phyloP scores from a whole-genome alignment of 805 yeast species.

The Kuraishia borneana region DNA sequence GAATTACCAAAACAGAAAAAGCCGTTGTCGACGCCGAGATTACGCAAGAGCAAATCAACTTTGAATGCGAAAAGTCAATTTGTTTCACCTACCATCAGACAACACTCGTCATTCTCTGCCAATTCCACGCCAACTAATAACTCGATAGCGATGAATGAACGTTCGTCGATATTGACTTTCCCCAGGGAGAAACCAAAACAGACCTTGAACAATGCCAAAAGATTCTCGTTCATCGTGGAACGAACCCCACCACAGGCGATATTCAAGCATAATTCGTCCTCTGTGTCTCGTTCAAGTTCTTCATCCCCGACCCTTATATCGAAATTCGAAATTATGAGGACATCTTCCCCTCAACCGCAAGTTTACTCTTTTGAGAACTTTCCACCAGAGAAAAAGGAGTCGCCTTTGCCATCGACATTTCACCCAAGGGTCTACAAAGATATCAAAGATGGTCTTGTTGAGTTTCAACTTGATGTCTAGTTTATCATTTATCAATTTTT shows the following conservation, averaged over 20 bases:
- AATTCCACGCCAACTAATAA: not conserved
- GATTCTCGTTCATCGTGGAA: slow-evolving; percentile 2
- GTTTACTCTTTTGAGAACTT: not conserved
- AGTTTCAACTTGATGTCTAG: slow-evolving; percentile 17
- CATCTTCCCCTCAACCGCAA: not conserved
- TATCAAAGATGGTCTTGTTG: slow-evolving; percentile 20
- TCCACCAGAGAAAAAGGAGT: slow-evolving; percentile 11
- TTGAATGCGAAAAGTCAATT: slow-evolving; percentile 1
- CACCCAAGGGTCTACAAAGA: slow-evolving; percentile 15
- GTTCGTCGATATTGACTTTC: slow-evolving; percentile 2
- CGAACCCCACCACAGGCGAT: not conserved
- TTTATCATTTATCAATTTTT: not conserved
- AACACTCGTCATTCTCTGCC: not conserved
- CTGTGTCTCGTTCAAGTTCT: not conserved
- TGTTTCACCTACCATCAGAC: too few species aligned
- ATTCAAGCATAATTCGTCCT: not conserved
- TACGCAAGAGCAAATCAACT: not conserved
- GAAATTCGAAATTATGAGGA: not conserved
- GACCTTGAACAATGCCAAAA: not conserved
- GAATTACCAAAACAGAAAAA: too few species aligned
- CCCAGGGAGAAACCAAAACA: not conserved
- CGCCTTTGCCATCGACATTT: slow-evolving; percentile 7
- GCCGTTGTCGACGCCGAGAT: not conserved
- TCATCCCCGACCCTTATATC: not conserved
- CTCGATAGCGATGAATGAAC: slow-evolving; percentile 1